A percentile compares a stretch with the other conserved stretches of the same genome.
Evolutionary conservation across 108 stramenopile genomes (phyloP).

Genomic region (Pseudonitzschia pungens): DNA sequence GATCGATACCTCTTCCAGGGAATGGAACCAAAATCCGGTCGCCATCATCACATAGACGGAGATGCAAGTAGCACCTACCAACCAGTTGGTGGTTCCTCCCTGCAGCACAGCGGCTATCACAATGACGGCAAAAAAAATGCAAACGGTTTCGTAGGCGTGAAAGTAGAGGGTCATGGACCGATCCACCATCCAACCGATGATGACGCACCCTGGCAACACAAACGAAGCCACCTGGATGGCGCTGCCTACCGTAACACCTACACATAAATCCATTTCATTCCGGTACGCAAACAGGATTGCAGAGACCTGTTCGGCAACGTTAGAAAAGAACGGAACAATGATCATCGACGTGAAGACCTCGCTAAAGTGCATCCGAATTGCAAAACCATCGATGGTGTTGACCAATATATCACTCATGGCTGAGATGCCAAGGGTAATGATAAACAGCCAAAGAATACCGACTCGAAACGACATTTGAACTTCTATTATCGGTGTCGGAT

Average conservation of each 20-base stretch:
- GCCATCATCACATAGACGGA: constrained; percentile 86
- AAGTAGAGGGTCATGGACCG: constrained; percentile 85
- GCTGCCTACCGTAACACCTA: constrained; percentile 95
- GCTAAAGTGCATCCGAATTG: constrained; percentile 64
- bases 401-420: constrained; percentile 92
- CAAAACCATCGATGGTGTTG: constrained; percentile 94
- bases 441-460: constrained; percentile 86
- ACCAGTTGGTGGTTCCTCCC: constrained; percentile 88
- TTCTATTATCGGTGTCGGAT: neutral
- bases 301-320: constrained; percentile 96
- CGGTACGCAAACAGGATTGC: constrained; percentile 91
- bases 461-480: constrained; percentile 69
- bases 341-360: constrained; percentile 94
- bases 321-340: constrained; percentile 96
- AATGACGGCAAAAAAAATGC: constrained; percentile 74
- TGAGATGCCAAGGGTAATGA: constrained; percentile 86
- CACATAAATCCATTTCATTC: constrained; percentile 96
- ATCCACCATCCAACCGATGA: constrained; percentile 91
- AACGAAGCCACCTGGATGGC: constrained; percentile 94
- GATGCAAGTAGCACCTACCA: constrained; percentile 69
- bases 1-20: constrained; percentile 66
- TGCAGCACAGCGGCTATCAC: constrained; percentile 78
- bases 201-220: constrained; percentile 91
- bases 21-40: constrained; percentile 86
- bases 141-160: constrained; percentile 86